Evolutionary conservation across 495 filamentous ascomycete genomes (phyloP), one percentile per base, ranked within the genome.

Genomic region (Annulohypoxylon nitens): DNA sequence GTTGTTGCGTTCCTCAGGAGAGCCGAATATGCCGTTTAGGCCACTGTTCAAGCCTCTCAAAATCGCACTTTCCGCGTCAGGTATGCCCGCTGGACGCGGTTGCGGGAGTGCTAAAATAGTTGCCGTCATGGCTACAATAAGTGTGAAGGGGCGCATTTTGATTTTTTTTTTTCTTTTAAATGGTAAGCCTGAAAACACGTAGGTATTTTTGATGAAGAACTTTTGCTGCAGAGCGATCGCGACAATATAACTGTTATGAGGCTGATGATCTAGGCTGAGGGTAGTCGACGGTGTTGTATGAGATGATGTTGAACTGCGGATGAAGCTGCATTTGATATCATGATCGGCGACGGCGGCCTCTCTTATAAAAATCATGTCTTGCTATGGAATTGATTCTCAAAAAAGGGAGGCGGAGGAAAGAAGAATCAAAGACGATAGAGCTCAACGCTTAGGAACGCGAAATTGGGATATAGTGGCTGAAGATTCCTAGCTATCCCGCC

Each of bases 391-490:
- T 64, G 23, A 34, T 23, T 30, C 48, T 16, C 41, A 1, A 62
- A 68, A 63, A 63, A 58, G 43, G 62, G 71, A 66, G 61, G 71
- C 61, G 36, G 10, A 47, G 57, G 7, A 66, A 10, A 33, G 41
- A 65, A 69, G 60, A 73, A 69, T 60, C 48, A 36, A 36, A 69
- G 43, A 37, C 48, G 16, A 55, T 65, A 47, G 10, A 57, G 18
- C 12, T n/a, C 23, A 73, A 43, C 39, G 54, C 10, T 60, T n/a
- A 45, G 60, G 55, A 61, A 67, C 58, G 39, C 34, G 53, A 43
- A 34, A 37, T 43, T 54, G 34, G 50, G 33, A 73, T 59, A 73
- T 65, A 57, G 57, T 66, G 71, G 71, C 67, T 63, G 71, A 70
- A 70, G 67, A 74, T 74, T 70, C 67, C 71, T 74, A 45, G 4